Evolutionary conservation across 169 alveolate genomes (phyloP).

Genomic region (Besnoitia besnoiti): DNA sequence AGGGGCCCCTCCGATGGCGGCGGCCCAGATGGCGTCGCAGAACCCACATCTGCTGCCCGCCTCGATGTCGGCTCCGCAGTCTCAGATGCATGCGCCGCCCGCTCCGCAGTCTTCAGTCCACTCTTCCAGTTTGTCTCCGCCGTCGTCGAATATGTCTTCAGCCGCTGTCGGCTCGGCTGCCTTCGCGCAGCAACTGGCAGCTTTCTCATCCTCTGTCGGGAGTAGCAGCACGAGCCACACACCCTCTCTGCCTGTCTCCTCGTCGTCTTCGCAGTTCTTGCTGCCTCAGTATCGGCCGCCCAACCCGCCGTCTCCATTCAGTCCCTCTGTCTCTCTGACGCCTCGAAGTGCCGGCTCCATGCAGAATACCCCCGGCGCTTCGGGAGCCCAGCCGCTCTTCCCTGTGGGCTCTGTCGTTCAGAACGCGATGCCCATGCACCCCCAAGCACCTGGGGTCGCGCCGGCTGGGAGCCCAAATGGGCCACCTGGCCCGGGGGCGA

Average conservation of each 20-base stretch:
- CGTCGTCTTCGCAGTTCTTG: not conserved
- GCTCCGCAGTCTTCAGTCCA: constrained; percentile 1
- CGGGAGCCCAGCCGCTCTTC: not conserved
- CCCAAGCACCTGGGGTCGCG: not conserved
- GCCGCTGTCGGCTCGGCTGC: constrained; percentile 31
- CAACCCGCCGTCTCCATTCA: not conserved
- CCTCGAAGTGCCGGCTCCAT: not conserved
- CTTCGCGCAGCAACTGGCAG: constrained; percentile 33
- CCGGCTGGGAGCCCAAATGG: too few relatives aligned
- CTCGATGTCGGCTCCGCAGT: not conserved
- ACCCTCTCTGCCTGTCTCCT: not conserved
- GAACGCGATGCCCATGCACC: not conserved
- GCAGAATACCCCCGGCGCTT: not conserved
- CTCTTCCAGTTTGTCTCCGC: not conserved
- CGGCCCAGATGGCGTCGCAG: not conserved
- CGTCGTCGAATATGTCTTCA: not conserved
- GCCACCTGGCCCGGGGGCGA: not conserved
- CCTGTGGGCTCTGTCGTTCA: not conserved
- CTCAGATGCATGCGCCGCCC: not conserved
- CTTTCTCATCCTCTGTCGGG: constrained; percentile 9
- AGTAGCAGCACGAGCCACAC: not conserved
- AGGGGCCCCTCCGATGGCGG: not conserved
- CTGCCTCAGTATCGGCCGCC: not conserved
- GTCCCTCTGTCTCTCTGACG: not conserved
- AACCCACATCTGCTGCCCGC: not conserved